Evolutionary conservation across 202 grass and related monocot species (phyloP), one percentile per base, ranked within the genome.

Genomic region (Hordeum pubiflorum): DNA sequence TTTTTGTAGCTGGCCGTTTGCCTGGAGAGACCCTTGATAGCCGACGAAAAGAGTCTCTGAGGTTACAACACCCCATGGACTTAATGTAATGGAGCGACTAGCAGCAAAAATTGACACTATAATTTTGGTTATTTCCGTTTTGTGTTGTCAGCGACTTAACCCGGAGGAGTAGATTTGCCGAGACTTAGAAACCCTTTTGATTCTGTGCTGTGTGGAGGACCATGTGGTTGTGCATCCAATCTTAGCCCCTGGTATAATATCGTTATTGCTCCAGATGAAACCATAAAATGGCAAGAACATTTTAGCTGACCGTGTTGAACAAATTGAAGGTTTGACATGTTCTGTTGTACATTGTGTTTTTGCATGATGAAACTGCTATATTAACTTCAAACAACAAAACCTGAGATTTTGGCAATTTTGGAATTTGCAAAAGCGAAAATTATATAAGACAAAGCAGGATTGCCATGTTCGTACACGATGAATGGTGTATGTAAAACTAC

Each of bases 61-160:
- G 36, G 75, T 76, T 79, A 85, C 65, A 66, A 39, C n/a, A 41
- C 65, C 60, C 69, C 44, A 38, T 78, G 61, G 37, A 34, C 69
- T 1, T 52, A 54, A 54, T 80, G 67, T 79, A 69, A 75, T 14
- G 61, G 83, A 84, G 31, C 17, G 48, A 54, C 48, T 54, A n/a
- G 48, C 48, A 54, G 17, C 17, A n/a, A 54, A 37, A 54, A 0
- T 46, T 3, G 32, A 22, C 67, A 48, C 17, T 76, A 62, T 84
- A 84, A 76, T 84, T 84, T 80, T 84, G 37, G 59, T 61, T 40
- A 57, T 84, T 84, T 43, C 4, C 33, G 33, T 76, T 63, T 83
- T 83, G 67, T 17, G n/a, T 29, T 83, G 44, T 69, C 39, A 31
- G 39, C 33, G 21, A 75, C 75, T 69, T 80, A 10, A 80, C 20